These are phyloP conservation scores for Naumovozyma dairenensis DNA, from an alignment of 805 yeast genomes.

Conservation along the genomic window DNA sequence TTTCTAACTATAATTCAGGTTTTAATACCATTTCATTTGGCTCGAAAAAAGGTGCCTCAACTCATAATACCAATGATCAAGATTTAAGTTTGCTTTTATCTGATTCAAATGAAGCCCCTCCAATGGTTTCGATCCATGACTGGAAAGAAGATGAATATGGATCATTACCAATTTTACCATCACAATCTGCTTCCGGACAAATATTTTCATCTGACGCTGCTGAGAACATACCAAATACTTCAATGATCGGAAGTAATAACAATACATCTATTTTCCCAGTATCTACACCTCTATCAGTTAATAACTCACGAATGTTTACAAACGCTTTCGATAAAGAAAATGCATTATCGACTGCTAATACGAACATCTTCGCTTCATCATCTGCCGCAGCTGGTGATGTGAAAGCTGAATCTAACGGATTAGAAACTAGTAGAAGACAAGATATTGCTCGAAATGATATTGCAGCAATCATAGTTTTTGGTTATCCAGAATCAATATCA, in stretches of 20 bases:
- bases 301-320: constrained; percentile 1
- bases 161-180: constrained; percentile 4
- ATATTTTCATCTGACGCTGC: background rate
- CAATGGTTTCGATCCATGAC: constrained; percentile 32
- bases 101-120: constrained; percentile 35
- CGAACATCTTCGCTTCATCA: too few species aligned
- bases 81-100: constrained; percentile 12
- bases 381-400: too few species aligned
- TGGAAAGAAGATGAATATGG: constrained; percentile 31
- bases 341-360: background rate
- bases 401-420: too few species aligned
- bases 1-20: constrained; percentile 19
- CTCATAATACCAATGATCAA: constrained; percentile 5
- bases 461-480: constrained; percentile 68
- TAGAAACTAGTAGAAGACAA: too few species aligned
- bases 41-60: constrained; percentile 21
- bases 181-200: background rate
- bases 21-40: constrained; percentile 34
- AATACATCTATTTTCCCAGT: constrained; percentile 3
- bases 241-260: constrained; percentile 4
- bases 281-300: background rate
- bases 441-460: too few species aligned
- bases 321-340: constrained; percentile 16
- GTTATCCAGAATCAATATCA: constrained; percentile 74
- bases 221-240: constrained; percentile 4